Conservation (phyloP, 2,329 filamentous ascomycete genomes). For the Botrytis sinoallii region DNA sequence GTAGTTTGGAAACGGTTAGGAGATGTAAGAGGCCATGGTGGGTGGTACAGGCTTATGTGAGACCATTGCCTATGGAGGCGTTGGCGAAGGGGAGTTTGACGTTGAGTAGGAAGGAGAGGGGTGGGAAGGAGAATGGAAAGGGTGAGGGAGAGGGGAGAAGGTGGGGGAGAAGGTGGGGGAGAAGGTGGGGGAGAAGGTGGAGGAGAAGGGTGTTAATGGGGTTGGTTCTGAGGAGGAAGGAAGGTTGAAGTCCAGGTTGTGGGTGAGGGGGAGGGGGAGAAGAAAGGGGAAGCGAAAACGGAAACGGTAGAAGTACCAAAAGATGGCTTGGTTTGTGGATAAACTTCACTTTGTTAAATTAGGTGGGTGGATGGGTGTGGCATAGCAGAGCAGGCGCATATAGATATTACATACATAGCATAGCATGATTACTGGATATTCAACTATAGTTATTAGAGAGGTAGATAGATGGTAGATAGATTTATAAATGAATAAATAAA, state of each 20-base stretch:
- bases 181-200: slow-evolving; percentile 32
- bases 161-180: slow-evolving; percentile 38
- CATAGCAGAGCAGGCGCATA: neutral
- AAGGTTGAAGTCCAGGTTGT: neutral
- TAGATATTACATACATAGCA: neutral
- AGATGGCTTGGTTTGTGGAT: slow-evolving; percentile 33
- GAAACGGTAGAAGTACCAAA: slow-evolving; percentile 31
- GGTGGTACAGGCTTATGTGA: slow-evolving; percentile 83
- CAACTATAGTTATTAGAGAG: neutral
- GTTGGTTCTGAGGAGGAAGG: slow-evolving; percentile 4
- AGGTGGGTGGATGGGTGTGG: neutral
- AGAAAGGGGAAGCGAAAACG: slow-evolving; percentile 18
- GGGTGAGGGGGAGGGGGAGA: neutral
- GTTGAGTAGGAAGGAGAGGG: slow-evolving; percentile 66
- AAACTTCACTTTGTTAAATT: neutral
- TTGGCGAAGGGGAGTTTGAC: slow-evolving; percentile 74
- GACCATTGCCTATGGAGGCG: slow-evolving; percentile 85
- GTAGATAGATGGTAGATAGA: neutral
- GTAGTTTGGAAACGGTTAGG: slow-evolving; percentile 64
- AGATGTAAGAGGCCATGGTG: slow-evolving; percentile 82
- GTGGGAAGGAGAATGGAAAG: slow-evolving; percentile 46
- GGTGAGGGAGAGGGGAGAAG: slow-evolving; percentile 65
- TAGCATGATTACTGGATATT: neutral
- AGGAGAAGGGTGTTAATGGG: slow-evolving; percentile 27
- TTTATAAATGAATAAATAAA: neutral